These are phyloP conservation scores for Fistulinella prunicolor DNA, from an alignment of 768 basidiomycete species.

Conservation along the genomic window DNA sequence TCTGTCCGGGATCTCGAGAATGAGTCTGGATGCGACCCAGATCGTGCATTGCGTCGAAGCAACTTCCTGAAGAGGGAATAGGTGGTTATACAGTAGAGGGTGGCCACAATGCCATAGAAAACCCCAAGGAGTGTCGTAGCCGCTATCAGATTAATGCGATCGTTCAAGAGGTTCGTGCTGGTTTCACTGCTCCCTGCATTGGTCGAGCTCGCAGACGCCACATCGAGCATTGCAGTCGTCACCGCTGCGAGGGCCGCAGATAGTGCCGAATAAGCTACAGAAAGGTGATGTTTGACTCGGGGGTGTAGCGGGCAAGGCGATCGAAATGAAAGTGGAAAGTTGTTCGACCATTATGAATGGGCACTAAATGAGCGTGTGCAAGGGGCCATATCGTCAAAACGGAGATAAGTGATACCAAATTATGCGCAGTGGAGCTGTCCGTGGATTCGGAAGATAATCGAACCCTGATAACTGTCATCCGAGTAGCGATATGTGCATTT, in stretches of 20 bases:
- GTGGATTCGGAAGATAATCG: conserved; percentile 9
- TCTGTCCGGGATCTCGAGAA: neutral
- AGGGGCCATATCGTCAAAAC: conserved; percentile 10
- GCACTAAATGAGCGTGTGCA: conserved; percentile 27
- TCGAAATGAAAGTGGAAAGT: conserved; percentile 12
- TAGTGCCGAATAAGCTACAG: conserved; percentile 4
- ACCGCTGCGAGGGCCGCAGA: conserved; percentile 5
- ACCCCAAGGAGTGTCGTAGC: conserved; percentile 24
- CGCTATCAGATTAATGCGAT: conserved; percentile 24
- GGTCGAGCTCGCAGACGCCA: conserved; percentile 9
- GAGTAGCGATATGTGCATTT: conserved; percentile 3
- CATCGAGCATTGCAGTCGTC: conserved; percentile 6
- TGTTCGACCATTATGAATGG: conserved; percentile 15
- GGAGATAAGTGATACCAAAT: conserved; percentile 12
- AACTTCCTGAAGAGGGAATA: conserved; percentile 22
- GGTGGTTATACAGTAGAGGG: conserved; percentile 19
- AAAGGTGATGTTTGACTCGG: conserved; percentile 5
- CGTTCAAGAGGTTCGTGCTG: conserved; percentile 11
- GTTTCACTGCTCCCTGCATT: conserved; percentile 3
- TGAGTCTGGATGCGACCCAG: conserved; percentile 6
- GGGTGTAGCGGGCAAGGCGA: conserved; percentile 7
- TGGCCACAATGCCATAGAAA: conserved; percentile 20
- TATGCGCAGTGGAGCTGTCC: conserved; percentile 2
- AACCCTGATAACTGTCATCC: conserved; percentile 21
- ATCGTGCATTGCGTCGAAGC: conserved; percentile 3